Conservation (phyloP, 2,329 filamentous ascomycete genomes). For the Zalaria sp. region DNA sequence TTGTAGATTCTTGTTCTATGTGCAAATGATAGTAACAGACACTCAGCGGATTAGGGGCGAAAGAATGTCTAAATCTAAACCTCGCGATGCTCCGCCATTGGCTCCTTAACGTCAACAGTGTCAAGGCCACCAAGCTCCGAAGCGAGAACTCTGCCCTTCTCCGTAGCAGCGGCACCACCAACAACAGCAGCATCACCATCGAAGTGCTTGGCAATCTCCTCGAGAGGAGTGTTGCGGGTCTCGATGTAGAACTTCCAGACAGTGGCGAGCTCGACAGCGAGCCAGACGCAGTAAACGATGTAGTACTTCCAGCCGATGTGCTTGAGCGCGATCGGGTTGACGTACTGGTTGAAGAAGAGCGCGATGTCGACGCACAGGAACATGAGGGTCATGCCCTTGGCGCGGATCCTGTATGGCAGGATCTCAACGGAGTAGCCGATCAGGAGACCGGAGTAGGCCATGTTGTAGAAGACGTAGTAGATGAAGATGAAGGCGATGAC, state of each 20-base stretch:
- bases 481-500: conserved; percentile 20
- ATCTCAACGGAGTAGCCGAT: conserved; percentile 33
- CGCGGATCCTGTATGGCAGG: conserved; percentile 31
- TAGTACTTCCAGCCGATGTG: conserved; percentile 16
- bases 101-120: conserved; percentile 10
- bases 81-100: conserved; percentile 13
- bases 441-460: conserved; percentile 28
- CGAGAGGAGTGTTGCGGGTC: conserved; percentile 28
- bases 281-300: conserved; percentile 18
- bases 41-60: too few species aligned
- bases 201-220: conserved; percentile 32
- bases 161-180: conserved; percentile 20
- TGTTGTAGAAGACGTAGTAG: conserved; percentile 22
- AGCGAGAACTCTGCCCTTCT: conserved; percentile 15
- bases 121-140: conserved; percentile 13
- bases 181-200: conserved; percentile 27
- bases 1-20: too few species aligned
- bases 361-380: conserved; percentile 30
- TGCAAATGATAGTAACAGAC: too few species aligned
- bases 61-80: conserved; percentile 3
- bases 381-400: conserved; percentile 30
- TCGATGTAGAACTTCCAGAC: conserved; percentile 25
- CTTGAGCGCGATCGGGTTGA: conserved; percentile 17
- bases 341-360: conserved; percentile 28
- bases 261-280: conserved; percentile 17